Percentiles rank a stretch among this genome's conserved stretches.
phyloP scores from a whole-genome alignment of 2,329 filamentous ascomycete genomes.

The Beauveria medogensis region DNA sequence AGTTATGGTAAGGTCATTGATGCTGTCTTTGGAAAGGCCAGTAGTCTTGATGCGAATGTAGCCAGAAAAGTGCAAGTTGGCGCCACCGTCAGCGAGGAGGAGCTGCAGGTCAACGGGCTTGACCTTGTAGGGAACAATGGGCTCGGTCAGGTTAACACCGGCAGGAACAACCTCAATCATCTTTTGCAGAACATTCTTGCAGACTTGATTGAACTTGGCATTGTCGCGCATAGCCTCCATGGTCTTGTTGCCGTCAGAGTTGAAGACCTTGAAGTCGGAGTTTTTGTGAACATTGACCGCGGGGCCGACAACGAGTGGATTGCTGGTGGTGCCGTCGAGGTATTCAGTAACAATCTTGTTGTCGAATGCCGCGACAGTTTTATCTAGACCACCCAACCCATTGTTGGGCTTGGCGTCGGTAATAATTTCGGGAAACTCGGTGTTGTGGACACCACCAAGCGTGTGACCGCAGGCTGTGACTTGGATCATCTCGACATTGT shows the following conservation, averaged over 20 bases:
- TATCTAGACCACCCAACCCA: constrained; percentile 39
- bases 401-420: constrained; percentile 33
- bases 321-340: constrained; percentile 41
- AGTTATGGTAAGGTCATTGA: constrained; percentile 40
- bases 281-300: constrained; percentile 36
- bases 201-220: constrained; percentile 37
- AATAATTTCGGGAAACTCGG: constrained; percentile 46
- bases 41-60: constrained; percentile 51
- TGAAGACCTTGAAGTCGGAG: constrained; percentile 50
- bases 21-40: constrained; percentile 30
- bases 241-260: constrained; percentile 47
- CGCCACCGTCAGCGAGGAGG: constrained; percentile 40
- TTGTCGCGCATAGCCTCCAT: constrained; percentile 38
- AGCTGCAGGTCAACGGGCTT: constrained; percentile 53
- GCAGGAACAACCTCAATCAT: constrained; percentile 55
- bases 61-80: constrained; percentile 41
- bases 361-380: constrained; percentile 42
- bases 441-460: constrained; percentile 49
- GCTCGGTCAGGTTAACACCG: constrained; percentile 40
- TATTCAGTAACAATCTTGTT: constrained; percentile 51
- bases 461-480: constrained; percentile 54
- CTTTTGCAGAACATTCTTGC: constrained; percentile 44
- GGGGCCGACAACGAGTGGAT: constrained; percentile 47
- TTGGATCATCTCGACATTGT: constrained; percentile 48
- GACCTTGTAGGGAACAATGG: constrained; percentile 47